Percentiles rank a stretch among this genome's conserved stretches.
phyloP scores from a whole-genome alignment of 1,284 basidiomycete genomes.

The Schizophyllum commune region DNA sequence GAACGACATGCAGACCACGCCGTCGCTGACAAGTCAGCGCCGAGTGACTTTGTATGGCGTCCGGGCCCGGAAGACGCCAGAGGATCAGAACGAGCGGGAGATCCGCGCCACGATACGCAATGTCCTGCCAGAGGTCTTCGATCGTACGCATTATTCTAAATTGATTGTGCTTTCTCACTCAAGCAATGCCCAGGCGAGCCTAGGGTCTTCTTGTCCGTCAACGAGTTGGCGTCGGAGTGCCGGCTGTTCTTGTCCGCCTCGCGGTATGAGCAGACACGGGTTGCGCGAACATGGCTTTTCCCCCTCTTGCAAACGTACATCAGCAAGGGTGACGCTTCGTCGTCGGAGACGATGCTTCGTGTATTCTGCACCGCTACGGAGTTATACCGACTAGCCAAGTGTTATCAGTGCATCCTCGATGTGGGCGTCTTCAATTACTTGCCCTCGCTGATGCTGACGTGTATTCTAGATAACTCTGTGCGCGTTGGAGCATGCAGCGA shows the following conservation, averaged over 20 bases:
- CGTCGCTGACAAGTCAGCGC: constrained; percentile 57
- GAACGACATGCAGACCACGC: constrained; percentile 34
- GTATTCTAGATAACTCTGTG: constrained; percentile 47
- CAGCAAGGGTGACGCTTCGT: constrained; percentile 28
- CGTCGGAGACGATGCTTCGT: constrained; percentile 24
- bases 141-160: constrained; percentile 30
- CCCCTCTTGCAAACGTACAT: constrained; percentile 53
- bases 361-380: constrained; percentile 53
- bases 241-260: constrained; percentile 40
- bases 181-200: constrained; percentile 21
- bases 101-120: constrained; percentile 62
- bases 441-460: neutral
- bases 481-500: constrained; percentile 42
- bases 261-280: constrained; percentile 63
- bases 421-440: constrained; percentile 29
- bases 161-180: neutral
- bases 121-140: constrained; percentile 59
- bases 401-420: constrained; percentile 60
- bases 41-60: constrained; percentile 61
- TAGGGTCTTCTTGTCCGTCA: constrained; percentile 24
- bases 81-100: constrained; percentile 57
- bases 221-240: constrained; percentile 36
- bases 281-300: constrained; percentile 61
- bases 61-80: constrained; percentile 56
- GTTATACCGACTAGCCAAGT: constrained; percentile 50